These are phyloP conservation scores for Earliella scabrosa DNA, from an alignment of 1,284 basidiomycete species.

Conservation along the genomic window DNA sequence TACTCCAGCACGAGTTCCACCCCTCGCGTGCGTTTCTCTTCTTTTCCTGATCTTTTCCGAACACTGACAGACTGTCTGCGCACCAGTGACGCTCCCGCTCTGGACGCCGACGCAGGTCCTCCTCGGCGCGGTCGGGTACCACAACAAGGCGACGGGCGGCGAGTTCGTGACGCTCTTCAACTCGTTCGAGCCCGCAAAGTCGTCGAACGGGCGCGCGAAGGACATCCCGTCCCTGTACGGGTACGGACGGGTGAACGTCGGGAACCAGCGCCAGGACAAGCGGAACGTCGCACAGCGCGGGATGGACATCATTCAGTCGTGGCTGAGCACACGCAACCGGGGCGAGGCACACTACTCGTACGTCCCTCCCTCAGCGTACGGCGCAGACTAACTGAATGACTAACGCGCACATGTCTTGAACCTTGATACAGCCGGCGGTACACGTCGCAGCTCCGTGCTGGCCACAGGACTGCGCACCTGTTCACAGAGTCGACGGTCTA, in stretches of 20 bases:
- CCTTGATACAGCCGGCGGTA: constrained; percentile 50
- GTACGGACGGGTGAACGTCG: constrained; percentile 55
- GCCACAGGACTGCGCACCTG: constrained; percentile 68
- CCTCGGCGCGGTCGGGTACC: constrained; percentile 75
- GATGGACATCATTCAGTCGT: constrained; percentile 58
- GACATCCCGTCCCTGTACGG: constrained; percentile 55
- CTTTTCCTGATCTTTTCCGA: neutral
- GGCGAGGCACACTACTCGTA: constrained; percentile 39
- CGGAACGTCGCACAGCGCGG: constrained; percentile 57
- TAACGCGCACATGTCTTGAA: no score
- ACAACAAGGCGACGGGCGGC: constrained; percentile 59
- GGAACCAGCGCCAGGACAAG: constrained; percentile 52
- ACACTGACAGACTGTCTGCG: constrained; percentile 1
- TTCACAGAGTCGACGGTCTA: constrained; percentile 72
- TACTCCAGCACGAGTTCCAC: constrained; percentile 70
- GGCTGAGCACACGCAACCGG: constrained; percentile 48
- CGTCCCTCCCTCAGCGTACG: constrained; percentile 1
- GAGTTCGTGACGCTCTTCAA: constrained; percentile 74
- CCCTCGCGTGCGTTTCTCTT: constrained; percentile 56
- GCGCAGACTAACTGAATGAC: no score
- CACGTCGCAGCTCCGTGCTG: constrained; percentile 60
- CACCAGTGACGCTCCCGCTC: constrained; percentile 66
- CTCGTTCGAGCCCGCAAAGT: constrained; percentile 53
- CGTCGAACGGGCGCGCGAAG: constrained; percentile 36
- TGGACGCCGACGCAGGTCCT: constrained; percentile 67